A percentile compares a stretch with the other conserved stretches of the same genome.
phyloP scores from a whole-genome alignment of 768 basidiomycete genomes.

The Coprinopsis sp. region DNA sequence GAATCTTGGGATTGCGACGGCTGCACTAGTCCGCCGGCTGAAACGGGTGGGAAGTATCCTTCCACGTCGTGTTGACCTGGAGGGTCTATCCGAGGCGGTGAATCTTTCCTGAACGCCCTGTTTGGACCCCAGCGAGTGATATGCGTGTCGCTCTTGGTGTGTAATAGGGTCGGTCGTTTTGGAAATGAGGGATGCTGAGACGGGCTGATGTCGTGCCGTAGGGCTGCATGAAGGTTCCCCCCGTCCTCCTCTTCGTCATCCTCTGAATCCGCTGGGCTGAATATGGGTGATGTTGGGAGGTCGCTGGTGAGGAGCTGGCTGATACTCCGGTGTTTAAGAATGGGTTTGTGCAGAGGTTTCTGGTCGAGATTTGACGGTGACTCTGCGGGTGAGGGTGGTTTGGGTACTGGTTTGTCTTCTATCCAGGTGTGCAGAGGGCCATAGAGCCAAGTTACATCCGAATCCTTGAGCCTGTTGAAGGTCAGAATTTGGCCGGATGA shows the following conservation, averaged over 20 bases:
- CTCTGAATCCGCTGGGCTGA: slow-evolving; percentile 53
- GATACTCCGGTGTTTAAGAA: slow-evolving; percentile 93
- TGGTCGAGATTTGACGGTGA: slow-evolving; percentile 24
- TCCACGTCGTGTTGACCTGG: slow-evolving; percentile 22
- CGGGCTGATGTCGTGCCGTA: slow-evolving; percentile 11
- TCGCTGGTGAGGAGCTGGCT: slow-evolving; percentile 82
- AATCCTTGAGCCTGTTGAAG: slow-evolving; percentile 87
- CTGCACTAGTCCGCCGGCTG: slow-evolving; percentile 21
- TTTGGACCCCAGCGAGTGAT: slow-evolving; percentile 53
- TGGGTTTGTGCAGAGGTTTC: slow-evolving; percentile 62
- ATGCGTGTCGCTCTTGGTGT: slow-evolving; percentile 88
- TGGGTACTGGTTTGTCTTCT: slow-evolving; percentile 71
- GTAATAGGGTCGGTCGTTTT: slow-evolving; percentile 58
- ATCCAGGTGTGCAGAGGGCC: slow-evolving; percentile 94
- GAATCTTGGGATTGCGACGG: slow-evolving; percentile 31
- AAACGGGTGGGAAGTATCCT: slow-evolving; percentile 14
- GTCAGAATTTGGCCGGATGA: slow-evolving; percentile 11
- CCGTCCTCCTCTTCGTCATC: slow-evolving; percentile 42
- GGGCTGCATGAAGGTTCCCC: slow-evolving; percentile 10
- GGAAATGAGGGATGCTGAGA: slow-evolving; percentile 2
- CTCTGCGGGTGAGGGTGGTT: slow-evolving; percentile 39
- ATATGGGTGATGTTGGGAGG: slow-evolving; percentile 56
- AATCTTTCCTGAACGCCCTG: slow-evolving; percentile 54
- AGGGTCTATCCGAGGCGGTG: slow-evolving; percentile 62
- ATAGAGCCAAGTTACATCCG: slow-evolving; percentile 98